Base-by-base conservation (phyloP, 495 filamentous ascomycete species). In the Penicillium parvum region DNA sequence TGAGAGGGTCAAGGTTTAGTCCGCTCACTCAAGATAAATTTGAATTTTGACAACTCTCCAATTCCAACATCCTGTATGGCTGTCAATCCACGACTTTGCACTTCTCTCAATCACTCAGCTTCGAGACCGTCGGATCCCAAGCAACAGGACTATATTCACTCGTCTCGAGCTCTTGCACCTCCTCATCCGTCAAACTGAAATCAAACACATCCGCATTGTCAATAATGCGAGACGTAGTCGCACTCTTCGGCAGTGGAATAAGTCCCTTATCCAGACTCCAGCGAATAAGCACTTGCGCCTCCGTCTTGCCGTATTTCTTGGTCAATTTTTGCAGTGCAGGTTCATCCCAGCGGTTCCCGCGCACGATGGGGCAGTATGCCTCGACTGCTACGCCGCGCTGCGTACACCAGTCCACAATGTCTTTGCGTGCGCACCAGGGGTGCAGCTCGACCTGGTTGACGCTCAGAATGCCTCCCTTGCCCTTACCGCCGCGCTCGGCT, bases 201-300 rank as follows among this genome's bases (percentile, higher is more conserved):
- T 83, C 83, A 60, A 77, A 91, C 0, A 90, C 65, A 7, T 78
- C 62, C 0, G 78, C 71, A 53, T 91, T 91, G 50, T 81, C 79
- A 26, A 40, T 30, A 46, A 92, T 91, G 10, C 87, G 67, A 17
- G 65, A 68, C 3, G 72, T 64, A 0, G 77, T 88, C 0, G 81
- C 83, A 26, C 82, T 88, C 69, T 91, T 91, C 4, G 87, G 85
- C 17, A 92, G 73, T 20, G 85, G 83, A 12, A 89, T 70, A 33
- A 79, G 77, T 0, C 54, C 54, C 36, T 55, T 52, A 34, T 56
- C 53, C 52, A 84, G 54, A 47, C 78, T 80, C 83, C 82, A 84
- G 18, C 79, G 64, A 12, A 86, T 60, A 55, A 86, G 56, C 22
- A 87, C 55, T 57, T 86, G 83, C 18, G 75, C 81, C 3, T 76